Percentiles rank a stretch among this genome's conserved stretches.
Evolutionary conservation across 75 land plant species (phyloP).

Genomic region (Isoetes taiwanensis): DNA sequence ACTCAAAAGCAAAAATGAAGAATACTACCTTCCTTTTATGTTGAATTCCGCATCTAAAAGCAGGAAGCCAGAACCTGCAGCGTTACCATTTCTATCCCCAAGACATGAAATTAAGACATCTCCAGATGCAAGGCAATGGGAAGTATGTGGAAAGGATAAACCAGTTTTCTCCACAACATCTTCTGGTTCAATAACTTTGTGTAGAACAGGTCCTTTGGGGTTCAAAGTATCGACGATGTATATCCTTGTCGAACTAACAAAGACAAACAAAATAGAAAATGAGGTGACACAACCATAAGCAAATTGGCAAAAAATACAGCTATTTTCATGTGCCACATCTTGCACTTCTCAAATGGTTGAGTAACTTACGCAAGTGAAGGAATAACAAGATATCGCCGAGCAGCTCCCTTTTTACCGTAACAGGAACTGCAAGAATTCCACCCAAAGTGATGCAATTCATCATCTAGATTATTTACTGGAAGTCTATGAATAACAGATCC

Average conservation of each 20-base stretch:
- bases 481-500: slow-evolving; percentile 76
- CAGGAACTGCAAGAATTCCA: slow-evolving; percentile 99
- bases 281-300: neutral
- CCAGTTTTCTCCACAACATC: slow-evolving; percentile 70
- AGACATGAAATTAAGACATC: slow-evolving; percentile 87
- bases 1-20: no score
- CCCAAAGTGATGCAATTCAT: slow-evolving; percentile 95
- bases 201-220: slow-evolving; percentile 61
- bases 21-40: slow-evolving; percentile 90
- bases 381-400: slow-evolving; percentile 63
- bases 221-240: slow-evolving; percentile 72
- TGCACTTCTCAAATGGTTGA: neutral
- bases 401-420: slow-evolving; percentile 58
- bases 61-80: slow-evolving; percentile 81
- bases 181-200: slow-evolving; percentile 70
- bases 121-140: slow-evolving; percentile 94
- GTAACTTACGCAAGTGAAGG: slow-evolving; percentile 71
- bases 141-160: slow-evolving; percentile 81
- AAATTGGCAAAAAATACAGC: no score
- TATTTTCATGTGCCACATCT: neutral
- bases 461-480: slow-evolving; percentile 54
- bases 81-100: slow-evolving; percentile 86
- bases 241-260: slow-evolving; percentile 65
- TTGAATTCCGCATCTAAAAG: slow-evolving; percentile 84
- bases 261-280: neutral